Conservation (phyloP, 306 rosid species). For the Vicia villosa region DNA sequence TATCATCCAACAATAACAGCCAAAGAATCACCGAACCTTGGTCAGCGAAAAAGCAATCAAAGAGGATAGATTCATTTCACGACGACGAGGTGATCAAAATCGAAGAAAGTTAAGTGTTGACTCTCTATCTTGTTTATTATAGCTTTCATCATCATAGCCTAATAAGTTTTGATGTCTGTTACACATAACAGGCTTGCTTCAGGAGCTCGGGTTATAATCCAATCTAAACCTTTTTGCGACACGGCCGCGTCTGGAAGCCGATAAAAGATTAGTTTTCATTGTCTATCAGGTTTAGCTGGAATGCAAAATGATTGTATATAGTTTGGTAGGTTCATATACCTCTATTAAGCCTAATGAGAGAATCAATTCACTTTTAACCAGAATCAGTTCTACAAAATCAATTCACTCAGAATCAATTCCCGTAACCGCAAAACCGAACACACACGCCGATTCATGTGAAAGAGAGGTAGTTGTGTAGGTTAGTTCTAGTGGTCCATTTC, state of each 20-base stretch:
- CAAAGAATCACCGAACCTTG: slow-evolving; percentile 67
- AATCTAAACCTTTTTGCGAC: slow-evolving; percentile 57
- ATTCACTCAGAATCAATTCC: no score
- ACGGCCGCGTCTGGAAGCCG: slow-evolving; percentile 53
- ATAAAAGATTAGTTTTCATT: slow-evolving; percentile 23
- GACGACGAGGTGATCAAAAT: slow-evolving; percentile 87
- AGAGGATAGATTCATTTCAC: slow-evolving; percentile 67
- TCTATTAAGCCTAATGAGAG: no score
- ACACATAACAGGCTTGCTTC: slow-evolving; percentile 90
- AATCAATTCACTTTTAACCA: no score
- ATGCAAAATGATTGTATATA: slow-evolving; percentile 49
- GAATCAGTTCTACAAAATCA: no score
- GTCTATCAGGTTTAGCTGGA: slow-evolving; percentile 44
- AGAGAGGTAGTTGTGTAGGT: slow-evolving; percentile 38
- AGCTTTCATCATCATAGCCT: slow-evolving; percentile 35
- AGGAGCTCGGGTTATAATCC: slow-evolving; percentile 99
- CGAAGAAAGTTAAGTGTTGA: slow-evolving; percentile 94
- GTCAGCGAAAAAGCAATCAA: slow-evolving; percentile 51
- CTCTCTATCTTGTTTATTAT: slow-evolving; percentile 13
- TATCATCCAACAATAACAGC: slow-evolving; percentile 60
- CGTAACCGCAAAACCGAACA: no score
- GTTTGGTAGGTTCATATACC: slow-evolving; percentile 39
- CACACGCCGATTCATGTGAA: slow-evolving; percentile 32
- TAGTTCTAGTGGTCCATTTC: slow-evolving; percentile 59
- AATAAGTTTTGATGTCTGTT: slow-evolving; percentile 35